Percentiles rank a stretch among this genome's conserved stretches.
Evolutionary conservation across 257 asterid genomes (phyloP).

Genomic region (Fraxinus cuspidata): DNA sequence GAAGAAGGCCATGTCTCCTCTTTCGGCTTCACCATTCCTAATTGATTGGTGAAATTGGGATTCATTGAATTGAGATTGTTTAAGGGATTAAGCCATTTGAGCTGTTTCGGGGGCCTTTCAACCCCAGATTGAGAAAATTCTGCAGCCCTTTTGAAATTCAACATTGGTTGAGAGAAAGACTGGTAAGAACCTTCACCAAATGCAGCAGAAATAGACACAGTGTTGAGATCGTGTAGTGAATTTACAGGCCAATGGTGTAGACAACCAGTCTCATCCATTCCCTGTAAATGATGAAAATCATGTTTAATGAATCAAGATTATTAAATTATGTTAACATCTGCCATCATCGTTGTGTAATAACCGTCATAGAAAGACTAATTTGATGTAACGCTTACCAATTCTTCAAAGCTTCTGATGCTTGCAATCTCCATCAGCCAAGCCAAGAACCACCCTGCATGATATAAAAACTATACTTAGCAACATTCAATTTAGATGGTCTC

Average conservation of each 20-base stretch:
- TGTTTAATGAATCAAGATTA: neutral
- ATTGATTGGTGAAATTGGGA: constrained; percentile 25
- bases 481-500: neutral
- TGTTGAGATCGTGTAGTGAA: constrained; percentile 49
- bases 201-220: constrained; percentile 34
- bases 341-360: neutral
- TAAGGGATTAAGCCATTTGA: constrained; percentile 32
- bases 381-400: constrained; percentile 46
- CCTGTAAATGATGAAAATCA: constrained; percentile 35
- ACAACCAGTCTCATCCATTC: constrained; percentile 53
- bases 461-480: constrained; percentile 15
- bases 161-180: constrained; percentile 25
- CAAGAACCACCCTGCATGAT: constrained; percentile 24
- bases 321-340: no score
- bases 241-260: constrained; percentile 55
- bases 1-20: constrained; percentile 44
- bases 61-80: constrained; percentile 27
- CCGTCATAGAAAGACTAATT: neutral
- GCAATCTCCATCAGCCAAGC: constrained; percentile 50
- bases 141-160: constrained; percentile 39
- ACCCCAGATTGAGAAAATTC: constrained; percentile 33
- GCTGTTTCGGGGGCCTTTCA: constrained; percentile 52
- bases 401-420: constrained; percentile 48
- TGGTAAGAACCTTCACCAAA: constrained; percentile 36
- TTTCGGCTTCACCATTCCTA: constrained; percentile 49